Conservation (phyloP, 345 rosid species). For the Arabidopsis arenosa region DNA sequence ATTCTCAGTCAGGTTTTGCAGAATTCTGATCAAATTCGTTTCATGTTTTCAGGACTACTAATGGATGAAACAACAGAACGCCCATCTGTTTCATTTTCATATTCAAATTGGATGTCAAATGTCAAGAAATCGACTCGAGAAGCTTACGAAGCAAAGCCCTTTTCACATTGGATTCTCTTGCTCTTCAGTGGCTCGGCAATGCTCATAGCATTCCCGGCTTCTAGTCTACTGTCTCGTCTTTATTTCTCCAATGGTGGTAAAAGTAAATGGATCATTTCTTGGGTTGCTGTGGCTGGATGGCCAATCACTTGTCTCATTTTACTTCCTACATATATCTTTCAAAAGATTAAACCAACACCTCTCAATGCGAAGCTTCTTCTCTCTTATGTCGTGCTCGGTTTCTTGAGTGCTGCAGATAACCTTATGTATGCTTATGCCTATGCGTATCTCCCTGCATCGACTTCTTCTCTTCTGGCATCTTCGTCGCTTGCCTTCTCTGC, state of each 20-base stretch:
- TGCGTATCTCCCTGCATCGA: constrained; percentile 90
- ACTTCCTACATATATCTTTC: constrained; percentile 57
- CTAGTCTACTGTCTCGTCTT: constrained; percentile 73
- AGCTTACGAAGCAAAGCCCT: constrained; percentile 61
- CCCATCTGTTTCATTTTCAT: constrained; percentile 40
- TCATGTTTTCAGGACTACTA: constrained; percentile 36
- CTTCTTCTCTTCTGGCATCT: constrained; percentile 82
- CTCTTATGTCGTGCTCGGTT: constrained; percentile 67
- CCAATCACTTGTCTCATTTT: constrained; percentile 68
- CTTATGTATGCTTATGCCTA: constrained; percentile 89
- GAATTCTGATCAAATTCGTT: constrained; percentile 14
- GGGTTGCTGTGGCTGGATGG: constrained; percentile 92
- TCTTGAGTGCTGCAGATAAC: constrained; percentile 78
- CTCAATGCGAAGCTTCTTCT: constrained; percentile 54
- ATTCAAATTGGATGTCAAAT: constrained; percentile 42
- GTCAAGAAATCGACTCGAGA: constrained; percentile 47
- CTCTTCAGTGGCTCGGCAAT: constrained; percentile 56
- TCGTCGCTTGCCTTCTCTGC: constrained; percentile 78
- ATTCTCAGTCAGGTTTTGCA: not conserved
- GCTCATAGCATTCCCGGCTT: constrained; percentile 86
- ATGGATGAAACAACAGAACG: constrained; percentile 40
- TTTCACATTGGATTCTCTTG: constrained; percentile 82
- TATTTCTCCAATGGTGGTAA: constrained; percentile 75
- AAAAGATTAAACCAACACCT: constrained; percentile 63
- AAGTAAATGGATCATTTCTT: constrained; percentile 95